Conservation (phyloP, 192 early-diverging fungal species). For the Spinellus fusiger region DNA sequence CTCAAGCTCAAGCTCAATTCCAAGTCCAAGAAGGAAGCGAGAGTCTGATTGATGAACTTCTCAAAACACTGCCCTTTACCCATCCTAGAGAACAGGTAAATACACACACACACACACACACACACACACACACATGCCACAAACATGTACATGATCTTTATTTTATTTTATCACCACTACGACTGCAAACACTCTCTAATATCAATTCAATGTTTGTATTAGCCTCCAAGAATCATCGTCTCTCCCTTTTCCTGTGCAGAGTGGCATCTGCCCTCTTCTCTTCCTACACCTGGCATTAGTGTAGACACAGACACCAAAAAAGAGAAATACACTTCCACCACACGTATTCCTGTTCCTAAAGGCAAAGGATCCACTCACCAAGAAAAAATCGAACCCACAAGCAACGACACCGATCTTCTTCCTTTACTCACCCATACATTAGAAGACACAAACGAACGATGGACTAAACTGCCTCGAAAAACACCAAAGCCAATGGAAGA, state of each 20-base stretch:
- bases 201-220: no score
- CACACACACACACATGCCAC: neutral
- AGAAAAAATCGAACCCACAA: neutral
- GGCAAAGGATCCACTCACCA: neutral
- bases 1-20: no score
- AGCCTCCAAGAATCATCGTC: no score
- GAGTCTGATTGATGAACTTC: neutral
- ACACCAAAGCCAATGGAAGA: neutral
- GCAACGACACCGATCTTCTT: neutral
- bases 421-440: neutral
- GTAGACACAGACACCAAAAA: neutral
- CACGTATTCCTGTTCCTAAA: neutral
- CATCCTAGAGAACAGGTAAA: neutral
- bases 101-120: neutral
- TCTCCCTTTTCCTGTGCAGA: no score
- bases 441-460: neutral
- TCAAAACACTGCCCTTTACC: neutral
- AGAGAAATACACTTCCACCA: neutral
- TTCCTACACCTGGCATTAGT: neutral
- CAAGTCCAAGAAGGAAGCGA: no score
- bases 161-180: no score
- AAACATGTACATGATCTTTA: no score
- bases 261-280: no score
- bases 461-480: neutral
- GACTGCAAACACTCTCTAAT: no score